phyloP scores from a whole-genome alignment of 1,284 basidiomycete genomes.

The Pyrrhoderma lamaoense region DNA sequence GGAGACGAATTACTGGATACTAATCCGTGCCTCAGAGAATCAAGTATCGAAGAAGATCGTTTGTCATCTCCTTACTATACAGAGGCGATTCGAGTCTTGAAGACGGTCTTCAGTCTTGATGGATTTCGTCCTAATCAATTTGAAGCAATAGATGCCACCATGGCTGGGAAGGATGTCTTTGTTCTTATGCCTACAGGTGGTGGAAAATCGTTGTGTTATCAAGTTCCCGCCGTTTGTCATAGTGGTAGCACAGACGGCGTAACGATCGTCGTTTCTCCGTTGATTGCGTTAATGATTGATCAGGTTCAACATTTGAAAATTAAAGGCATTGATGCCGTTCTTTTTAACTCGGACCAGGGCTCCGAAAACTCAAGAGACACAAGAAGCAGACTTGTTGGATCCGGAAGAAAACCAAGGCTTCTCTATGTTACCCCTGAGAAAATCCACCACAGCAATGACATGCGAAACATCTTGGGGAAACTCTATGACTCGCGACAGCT shows the following conservation, averaged over 20 bases:
- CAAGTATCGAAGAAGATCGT: background rate
- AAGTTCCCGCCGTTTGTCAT: conserved; percentile 81
- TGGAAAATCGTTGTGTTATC: conserved; percentile 85
- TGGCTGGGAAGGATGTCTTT: conserved; percentile 83
- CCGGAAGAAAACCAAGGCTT: conserved; percentile 47
- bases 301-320: conserved; percentile 72
- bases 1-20: too few relatives aligned
- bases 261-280: conserved; percentile 87
- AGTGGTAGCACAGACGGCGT: conserved; percentile 71
- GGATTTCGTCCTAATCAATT: conserved; percentile 81
- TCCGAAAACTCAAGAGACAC: conserved; percentile 37
- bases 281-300: conserved; percentile 87
- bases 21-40: too few relatives aligned
- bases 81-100: conserved; percentile 61
- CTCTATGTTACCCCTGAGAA: conserved; percentile 96
- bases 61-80: conserved; percentile 31
- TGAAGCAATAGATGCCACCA: conserved; percentile 77
- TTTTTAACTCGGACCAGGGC: conserved; percentile 60
- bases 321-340: conserved; percentile 66
- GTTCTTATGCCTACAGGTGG: conserved; percentile 97
- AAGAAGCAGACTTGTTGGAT: conserved; percentile 33
- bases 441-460: conserved; percentile 55
- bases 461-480: conserved; percentile 48
- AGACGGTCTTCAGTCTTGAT: conserved; percentile 58
- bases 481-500: conserved; percentile 55